A percentile compares a stretch with the other conserved stretches of the same genome.
Evolutionary conservation across 2,329 filamentous ascomycete genomes (phyloP).

Genomic region (Domatiomyces catenatus): DNA sequence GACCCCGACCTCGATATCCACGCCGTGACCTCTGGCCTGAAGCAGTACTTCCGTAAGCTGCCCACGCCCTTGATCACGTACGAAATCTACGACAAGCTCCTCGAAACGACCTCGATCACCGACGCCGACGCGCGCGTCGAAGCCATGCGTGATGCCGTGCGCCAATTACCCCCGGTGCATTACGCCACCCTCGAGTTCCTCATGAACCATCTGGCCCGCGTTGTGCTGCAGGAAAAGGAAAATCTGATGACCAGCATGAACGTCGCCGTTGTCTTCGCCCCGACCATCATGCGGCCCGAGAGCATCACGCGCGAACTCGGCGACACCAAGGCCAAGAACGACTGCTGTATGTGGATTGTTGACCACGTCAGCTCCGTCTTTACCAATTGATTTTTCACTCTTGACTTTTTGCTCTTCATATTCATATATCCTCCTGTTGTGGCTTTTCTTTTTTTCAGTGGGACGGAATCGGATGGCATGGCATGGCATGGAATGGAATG

Average conservation of each 20-base stretch:
- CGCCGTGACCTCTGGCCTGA: slow-evolving; percentile 84
- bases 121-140: slow-evolving; percentile 48
- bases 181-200: slow-evolving; percentile 83
- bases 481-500: neutral
- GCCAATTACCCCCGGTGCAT: slow-evolving; percentile 66
- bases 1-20: slow-evolving; percentile 91
- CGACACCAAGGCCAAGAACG: slow-evolving; percentile 86
- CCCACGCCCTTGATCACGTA: slow-evolving; percentile 81
- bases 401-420: neutral
- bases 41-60: slow-evolving; percentile 93
- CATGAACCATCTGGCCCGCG: slow-evolving; percentile 79
- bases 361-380: slow-evolving; percentile 81
- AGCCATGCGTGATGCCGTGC: slow-evolving; percentile 58
- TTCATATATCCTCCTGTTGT: neutral
- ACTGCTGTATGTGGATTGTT: slow-evolving; percentile 80
- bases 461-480: too few species aligned
- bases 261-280: slow-evolving; percentile 89
- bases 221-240: slow-evolving; percentile 65
- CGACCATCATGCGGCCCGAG: slow-evolving; percentile 86
- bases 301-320: slow-evolving; percentile 89
- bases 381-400: slow-evolving; percentile 14
- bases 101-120: slow-evolving; percentile 50
- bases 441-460: neutral
- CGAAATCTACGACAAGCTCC: slow-evolving; percentile 75
- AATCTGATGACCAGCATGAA: slow-evolving; percentile 97